These are phyloP conservation scores for Linanthus parryae DNA, from an alignment of 148 eudicot species.

Conservation along the genomic window DNA sequence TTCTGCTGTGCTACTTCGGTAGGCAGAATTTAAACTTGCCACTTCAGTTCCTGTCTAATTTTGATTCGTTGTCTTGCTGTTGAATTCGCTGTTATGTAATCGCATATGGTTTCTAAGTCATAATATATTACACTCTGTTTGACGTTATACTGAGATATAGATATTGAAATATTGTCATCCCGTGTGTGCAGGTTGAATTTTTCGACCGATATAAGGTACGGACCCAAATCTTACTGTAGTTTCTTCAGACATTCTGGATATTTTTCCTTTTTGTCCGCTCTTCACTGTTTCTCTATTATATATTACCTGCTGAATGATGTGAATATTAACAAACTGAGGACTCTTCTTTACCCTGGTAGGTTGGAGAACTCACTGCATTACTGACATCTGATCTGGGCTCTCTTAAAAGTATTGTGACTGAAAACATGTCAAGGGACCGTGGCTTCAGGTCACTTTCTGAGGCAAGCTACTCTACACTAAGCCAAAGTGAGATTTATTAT, in stretches of 20 bases:
- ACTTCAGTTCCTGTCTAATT: too few relatives aligned
- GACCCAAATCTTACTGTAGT: constrained; percentile 4
- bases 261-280: not conserved
- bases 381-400: constrained; percentile 97
- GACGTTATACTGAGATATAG: not conserved
- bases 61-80: too few relatives aligned
- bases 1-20: too few relatives aligned
- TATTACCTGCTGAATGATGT: not conserved
- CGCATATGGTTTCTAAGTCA: too few relatives aligned
- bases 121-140: not conserved
- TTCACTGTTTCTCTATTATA: not conserved
- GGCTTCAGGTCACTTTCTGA: constrained; percentile 97
- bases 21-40: too few relatives aligned
- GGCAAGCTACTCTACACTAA: constrained; percentile 90
- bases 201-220: constrained; percentile 92
- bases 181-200: constrained; percentile 75
- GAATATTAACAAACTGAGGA: not conserved
- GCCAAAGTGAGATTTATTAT: constrained; percentile 55
- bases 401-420: constrained; percentile 73
- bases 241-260: not conserved
- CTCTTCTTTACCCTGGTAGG: constrained; percentile 30
- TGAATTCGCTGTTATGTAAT: too few relatives aligned
- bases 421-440: constrained; percentile 89
- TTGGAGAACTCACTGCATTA: constrained; percentile 91
- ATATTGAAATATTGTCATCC: not conserved